These are phyloP conservation scores for Artemisia annua DNA, from an alignment of 129 eudicot species.

Conservation along the genomic window DNA sequence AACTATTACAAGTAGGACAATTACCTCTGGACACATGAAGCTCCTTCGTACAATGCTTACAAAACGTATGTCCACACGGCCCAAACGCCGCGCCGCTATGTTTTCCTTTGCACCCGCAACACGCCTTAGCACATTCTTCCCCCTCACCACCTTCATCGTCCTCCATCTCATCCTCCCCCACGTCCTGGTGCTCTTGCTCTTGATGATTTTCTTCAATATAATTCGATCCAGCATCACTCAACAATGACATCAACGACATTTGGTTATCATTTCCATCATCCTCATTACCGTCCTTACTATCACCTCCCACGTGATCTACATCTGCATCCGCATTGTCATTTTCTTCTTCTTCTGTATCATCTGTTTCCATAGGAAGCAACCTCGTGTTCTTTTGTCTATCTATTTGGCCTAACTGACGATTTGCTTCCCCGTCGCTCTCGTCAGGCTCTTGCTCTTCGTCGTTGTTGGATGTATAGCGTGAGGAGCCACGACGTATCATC, in stretches of 20 bases:
- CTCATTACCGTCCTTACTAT: too few species aligned
- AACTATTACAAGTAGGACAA: slow-evolving; percentile 83
- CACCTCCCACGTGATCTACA: slow-evolving; percentile 7
- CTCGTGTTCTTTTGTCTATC: slow-evolving; percentile 25
- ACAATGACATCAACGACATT: slow-evolving; percentile 75
- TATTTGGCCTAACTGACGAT: slow-evolving; percentile 21
- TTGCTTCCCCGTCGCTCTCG: slow-evolving; percentile 20
- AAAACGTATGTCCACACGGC: slow-evolving; percentile 92
- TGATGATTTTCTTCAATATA: slow-evolving; percentile 6
- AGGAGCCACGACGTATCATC: slow-evolving; percentile 35
- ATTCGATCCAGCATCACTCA: slow-evolving; percentile 54
- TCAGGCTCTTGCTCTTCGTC: not conserved
- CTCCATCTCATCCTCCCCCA: slow-evolving; percentile 36
- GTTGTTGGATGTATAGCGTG: slow-evolving; percentile 21
- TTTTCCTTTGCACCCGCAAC: slow-evolving; percentile 74
- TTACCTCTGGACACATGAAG: slow-evolving; percentile 62
- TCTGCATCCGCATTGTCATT: slow-evolving; percentile 16
- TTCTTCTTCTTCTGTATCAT: slow-evolving; percentile 15
- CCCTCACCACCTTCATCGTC: slow-evolving; percentile 33
- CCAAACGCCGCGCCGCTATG: slow-evolving; percentile 67
- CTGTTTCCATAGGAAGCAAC: slow-evolving; percentile 36
- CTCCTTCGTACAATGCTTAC: slow-evolving; percentile 82
- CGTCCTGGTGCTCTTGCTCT: slow-evolving; percentile 25
- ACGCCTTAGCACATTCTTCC: slow-evolving; percentile 32
- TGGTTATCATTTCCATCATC: slow-evolving; percentile 26